phyloP scores from a whole-genome alignment of 2,329 filamentous ascomycete species.

The Aspergillus fischeri region DNA sequence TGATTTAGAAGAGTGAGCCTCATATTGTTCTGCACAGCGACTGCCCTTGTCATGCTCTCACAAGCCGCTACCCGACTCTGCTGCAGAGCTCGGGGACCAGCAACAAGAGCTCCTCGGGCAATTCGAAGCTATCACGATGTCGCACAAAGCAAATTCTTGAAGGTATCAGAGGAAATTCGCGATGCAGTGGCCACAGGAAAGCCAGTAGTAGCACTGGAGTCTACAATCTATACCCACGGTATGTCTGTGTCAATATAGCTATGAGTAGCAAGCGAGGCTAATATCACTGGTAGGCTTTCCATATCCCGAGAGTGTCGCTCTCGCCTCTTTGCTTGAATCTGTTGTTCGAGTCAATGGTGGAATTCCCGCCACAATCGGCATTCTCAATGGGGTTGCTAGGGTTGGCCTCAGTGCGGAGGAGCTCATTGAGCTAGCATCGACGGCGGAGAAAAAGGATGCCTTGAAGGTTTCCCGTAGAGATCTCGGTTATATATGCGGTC shows the following conservation, averaged over 20 bases:
- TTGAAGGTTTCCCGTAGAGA: slow-evolving; percentile 85
- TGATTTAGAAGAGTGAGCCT: background rate
- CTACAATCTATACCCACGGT: slow-evolving; percentile 96
- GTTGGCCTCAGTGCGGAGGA: slow-evolving; percentile 74
- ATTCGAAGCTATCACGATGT: slow-evolving; percentile 27
- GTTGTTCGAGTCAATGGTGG: slow-evolving; percentile 76
- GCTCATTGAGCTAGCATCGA: slow-evolving; percentile 63
- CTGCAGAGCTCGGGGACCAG: slow-evolving; percentile 12
- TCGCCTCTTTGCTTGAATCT: slow-evolving; percentile 76
- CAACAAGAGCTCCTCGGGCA: slow-evolving; percentile 4
- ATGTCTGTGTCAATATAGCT: slow-evolving; percentile 9
- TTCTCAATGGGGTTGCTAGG: slow-evolving; percentile 75
- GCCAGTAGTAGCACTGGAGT: slow-evolving; percentile 89
- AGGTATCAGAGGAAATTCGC: slow-evolving; percentile 75
- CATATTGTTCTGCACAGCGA: background rate
- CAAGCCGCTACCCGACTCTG: slow-evolving; percentile 20
- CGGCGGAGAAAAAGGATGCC: slow-evolving; percentile 63
- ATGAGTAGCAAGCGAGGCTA: background rate
- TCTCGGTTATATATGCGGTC: slow-evolving; percentile 72
- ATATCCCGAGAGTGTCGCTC: slow-evolving; percentile 66
- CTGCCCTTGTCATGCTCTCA: slow-evolving; percentile 13
- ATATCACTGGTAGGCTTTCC: slow-evolving; percentile 53
- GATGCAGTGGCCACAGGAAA: slow-evolving; percentile 69
- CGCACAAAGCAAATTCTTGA: slow-evolving; percentile 52
- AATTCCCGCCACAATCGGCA: slow-evolving; percentile 84